Evolutionary conservation across 139 green algal species (phyloP).

Genomic region (Closterium sp.): DNA sequence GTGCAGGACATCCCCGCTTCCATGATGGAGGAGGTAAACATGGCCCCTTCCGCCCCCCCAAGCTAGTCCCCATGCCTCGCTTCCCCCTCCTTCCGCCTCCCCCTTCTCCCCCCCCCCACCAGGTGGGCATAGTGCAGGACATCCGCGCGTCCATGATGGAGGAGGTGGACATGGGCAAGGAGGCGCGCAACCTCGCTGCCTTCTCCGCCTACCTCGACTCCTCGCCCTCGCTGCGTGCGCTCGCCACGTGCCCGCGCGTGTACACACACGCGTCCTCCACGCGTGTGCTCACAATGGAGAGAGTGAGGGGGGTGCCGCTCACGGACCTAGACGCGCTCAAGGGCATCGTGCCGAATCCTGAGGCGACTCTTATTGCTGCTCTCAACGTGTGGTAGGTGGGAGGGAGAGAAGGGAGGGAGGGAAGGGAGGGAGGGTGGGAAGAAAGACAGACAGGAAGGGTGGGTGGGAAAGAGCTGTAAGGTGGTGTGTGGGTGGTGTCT

Average conservation of each 20-base stretch:
- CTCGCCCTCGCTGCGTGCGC: not conserved
- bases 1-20: slow-evolving; percentile 70
- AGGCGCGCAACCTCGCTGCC: slow-evolving; percentile 67
- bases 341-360: slow-evolving; percentile 36
- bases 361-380: slow-evolving; percentile 75
- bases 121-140: slow-evolving; percentile 68
- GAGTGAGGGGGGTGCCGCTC: slow-evolving; percentile 81
- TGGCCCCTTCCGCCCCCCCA: slow-evolving; percentile 42
- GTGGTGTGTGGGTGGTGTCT: no score
- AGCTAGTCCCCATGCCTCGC: no score
- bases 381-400: slow-evolving; percentile 86
- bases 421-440: not conserved
- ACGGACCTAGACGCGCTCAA: slow-evolving; percentile 86
- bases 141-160: slow-evolving; percentile 81
- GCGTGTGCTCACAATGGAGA: slow-evolving; percentile 89
- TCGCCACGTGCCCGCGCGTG: slow-evolving; percentile 52
- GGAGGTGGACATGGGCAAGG: slow-evolving; percentile 89
- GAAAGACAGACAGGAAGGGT: no score
- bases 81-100: not conserved
- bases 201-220: slow-evolving; percentile 58
- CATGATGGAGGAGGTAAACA: slow-evolving; percentile 91
- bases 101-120: not conserved
- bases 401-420: no score
- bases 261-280: slow-evolving; percentile 15
- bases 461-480: no score